Conservation (phyloP, 1,284 basidiomycete species). For the Cutaneotrichosporon curvatum region DNA sequence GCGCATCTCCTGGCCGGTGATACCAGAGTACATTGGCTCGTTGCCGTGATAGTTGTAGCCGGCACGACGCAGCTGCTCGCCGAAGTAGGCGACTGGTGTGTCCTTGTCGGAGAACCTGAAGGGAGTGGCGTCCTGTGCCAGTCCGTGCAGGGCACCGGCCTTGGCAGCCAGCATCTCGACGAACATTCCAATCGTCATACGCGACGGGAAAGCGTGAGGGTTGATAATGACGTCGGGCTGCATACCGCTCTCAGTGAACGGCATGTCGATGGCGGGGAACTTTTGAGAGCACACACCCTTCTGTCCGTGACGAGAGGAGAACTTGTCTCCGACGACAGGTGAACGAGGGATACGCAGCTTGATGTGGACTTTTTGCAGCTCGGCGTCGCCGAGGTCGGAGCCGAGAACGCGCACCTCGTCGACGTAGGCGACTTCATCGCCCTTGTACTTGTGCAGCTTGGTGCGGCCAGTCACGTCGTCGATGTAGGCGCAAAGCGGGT, state of each 20-base stretch:
- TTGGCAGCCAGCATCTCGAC: conserved; percentile 99
- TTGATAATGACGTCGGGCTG: conserved; percentile 99
- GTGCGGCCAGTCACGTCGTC: conserved; percentile 82
- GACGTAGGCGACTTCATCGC: conserved; percentile 84
- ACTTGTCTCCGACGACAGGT: conserved; percentile 98
- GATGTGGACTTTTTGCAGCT: conserved; percentile 89
- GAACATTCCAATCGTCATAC: conserved; percentile 99
- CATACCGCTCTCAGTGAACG: conserved; percentile 96
- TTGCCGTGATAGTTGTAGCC: conserved; percentile 99
- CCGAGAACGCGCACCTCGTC: conserved; percentile 90
- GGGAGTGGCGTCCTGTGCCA: conserved; percentile 96
- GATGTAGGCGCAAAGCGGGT: conserved; percentile 72
- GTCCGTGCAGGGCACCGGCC: conserved; percentile 94
- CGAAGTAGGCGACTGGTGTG: conserved; percentile 94
- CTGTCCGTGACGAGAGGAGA: conserved; percentile 96
- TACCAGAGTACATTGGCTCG: conserved; percentile 99
- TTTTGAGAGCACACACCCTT: conserved; percentile 99
- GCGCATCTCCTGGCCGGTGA: conserved; percentile 95
- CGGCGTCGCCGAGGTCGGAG: conserved; percentile 75
- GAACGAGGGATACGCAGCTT: conserved; percentile 89
- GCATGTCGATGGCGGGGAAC: conserved; percentile 98
- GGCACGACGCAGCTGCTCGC: conserved; percentile 83
- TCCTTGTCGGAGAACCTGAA: conserved; percentile 98
- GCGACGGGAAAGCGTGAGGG: conserved; percentile 97
- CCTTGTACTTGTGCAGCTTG: conserved; percentile 89